A percentile compares a stretch with the other conserved stretches of the same genome.
These are phyloP conservation scores for Chaetoceros tenuissimus DNA, from an alignment of 108 stramenopile species.

Conservation along the genomic window DNA sequence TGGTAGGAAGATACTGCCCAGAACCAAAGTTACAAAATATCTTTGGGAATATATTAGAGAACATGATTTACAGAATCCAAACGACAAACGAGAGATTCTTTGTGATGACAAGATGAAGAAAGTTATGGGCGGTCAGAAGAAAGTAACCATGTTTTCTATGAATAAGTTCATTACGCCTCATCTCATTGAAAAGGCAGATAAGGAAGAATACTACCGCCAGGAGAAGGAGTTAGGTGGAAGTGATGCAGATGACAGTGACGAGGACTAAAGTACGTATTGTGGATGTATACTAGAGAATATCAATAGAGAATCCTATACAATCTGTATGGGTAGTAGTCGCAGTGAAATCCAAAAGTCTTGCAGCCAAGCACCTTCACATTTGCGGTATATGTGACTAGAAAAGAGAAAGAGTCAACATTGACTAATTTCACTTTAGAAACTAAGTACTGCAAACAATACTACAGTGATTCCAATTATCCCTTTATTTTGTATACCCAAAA, in stretches of 20 bases:
- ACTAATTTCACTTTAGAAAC: background rate
- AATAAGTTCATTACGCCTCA: slow-evolving; percentile 68
- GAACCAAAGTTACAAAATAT: slow-evolving; percentile 73
- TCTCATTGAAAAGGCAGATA: slow-evolving; percentile 72
- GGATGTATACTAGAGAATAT: no score
- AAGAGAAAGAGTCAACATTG: no score
- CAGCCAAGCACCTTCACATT: no score
- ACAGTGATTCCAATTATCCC: no score
- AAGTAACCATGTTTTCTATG: slow-evolving; percentile 87
- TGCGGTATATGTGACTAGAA: no score
- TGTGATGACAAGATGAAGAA: slow-evolving; percentile 64
- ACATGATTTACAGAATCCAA: slow-evolving; percentile 74
- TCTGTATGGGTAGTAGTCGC: no score
- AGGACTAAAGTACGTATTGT: no score
- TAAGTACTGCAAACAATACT: no score
- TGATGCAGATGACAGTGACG: slow-evolving; percentile 7
- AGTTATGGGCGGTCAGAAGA: slow-evolving; percentile 66
- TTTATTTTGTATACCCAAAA: no score
- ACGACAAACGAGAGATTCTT: slow-evolving; percentile 78
- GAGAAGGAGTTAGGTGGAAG: slow-evolving; percentile 3
- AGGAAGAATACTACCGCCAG: slow-evolving; percentile 28
- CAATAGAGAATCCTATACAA: no score
- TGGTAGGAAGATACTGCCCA: slow-evolving; percentile 55
- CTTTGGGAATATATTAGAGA: slow-evolving; percentile 83
- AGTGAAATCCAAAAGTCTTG: no score